Evolutionary conservation across 768 basidiomycete species (phyloP), one percentile per base, ranked within the genome.

Genomic region (Collybia nuda): DNA sequence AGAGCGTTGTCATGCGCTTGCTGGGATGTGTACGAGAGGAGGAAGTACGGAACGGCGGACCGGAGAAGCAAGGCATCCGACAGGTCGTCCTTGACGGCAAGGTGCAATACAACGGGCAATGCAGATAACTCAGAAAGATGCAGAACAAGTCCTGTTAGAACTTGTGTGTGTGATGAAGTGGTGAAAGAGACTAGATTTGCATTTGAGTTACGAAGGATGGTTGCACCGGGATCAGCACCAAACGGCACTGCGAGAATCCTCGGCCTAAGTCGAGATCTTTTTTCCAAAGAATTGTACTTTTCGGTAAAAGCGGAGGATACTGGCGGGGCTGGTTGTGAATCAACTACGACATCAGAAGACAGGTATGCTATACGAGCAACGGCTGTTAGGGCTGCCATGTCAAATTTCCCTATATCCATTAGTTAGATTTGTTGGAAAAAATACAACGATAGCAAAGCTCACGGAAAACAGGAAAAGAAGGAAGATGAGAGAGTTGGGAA

Each of bases 1-100:
- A 98, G 71, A 19, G 93, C 89, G 66, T 98, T 86, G 62, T 95
- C 91, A 59, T 96, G 89, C 3, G 93, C 91, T 62, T 93, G 80
- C 63, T 93, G 88, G 2, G 82, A 65, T 1, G 80, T 82, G 29
- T 81, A 77, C 5, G 93, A 95, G 60, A 95, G 76, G 44, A 98
- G 59, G 63, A 93, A 86, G 69, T 85, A 90, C 23, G 90, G 89
- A 5, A 91, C 81, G 17, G 84, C 78, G n/a, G 87, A 81, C 36
- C 86, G 85, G 50, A 96, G 84, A 11, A 86, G 72, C 37, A 95
- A 77, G 36, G 84, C 82, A 55, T 88, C 84, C 28, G 89, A 82
- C 39, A 93, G 78, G 63, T 90, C 85, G 51, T 80, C 73, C 39
- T 69, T 64, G 39, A 83, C 75, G 11, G 84, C 84, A 32, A 93